Base-by-base conservation (phyloP, 2,329 filamentous ascomycete genomes). In the Neofusicoccum parvum region DNA sequence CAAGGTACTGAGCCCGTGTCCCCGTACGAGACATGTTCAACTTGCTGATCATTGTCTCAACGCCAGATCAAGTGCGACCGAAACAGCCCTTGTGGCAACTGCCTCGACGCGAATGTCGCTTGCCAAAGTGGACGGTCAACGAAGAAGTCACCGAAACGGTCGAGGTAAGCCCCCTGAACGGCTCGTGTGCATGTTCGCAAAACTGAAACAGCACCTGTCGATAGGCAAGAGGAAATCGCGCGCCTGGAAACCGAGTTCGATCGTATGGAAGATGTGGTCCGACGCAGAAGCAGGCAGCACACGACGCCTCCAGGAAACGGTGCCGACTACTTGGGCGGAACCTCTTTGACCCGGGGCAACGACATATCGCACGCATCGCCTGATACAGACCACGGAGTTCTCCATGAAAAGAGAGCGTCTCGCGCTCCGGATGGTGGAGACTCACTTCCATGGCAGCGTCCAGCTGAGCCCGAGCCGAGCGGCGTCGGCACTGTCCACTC, bases 61-160 rank as follows among this genome's bases (percentile, higher is more conserved):
- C 20, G 20, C 14, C 15, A 59, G 54, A 41, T 59, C 39, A 59
- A 59, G 37, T 59, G 54, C 15, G 54, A 59, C 39, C 54, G 54
- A 4, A 59, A 59, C 54, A 45, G 46, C 7, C 54, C 54, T 12
- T 59, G 54, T 34, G 54, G 54, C 15, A 59, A 59, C 41, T 59
- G 54, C 15, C 20, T 59, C 23, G 54, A 59, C 27, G 39, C 54
- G 23, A 46, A 59, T 36, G 54, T 59, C 20, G 20, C 54, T 5
- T 59, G 54, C 54, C n/a, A 17, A 34, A 23, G 54, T 5, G 54
- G 17, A 3, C 54, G 54, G 27, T 46, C 54, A 7, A 34, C 39
- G 14, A 45, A 48, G 39, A 59, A 17, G 39, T 27, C 23, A 36
- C 27, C 15, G 5, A 39, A 23, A 27, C 37, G 46, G 15, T 41